phyloP scores from a whole-genome alignment of 345 rosid species.

The Citrus australasica region DNA sequence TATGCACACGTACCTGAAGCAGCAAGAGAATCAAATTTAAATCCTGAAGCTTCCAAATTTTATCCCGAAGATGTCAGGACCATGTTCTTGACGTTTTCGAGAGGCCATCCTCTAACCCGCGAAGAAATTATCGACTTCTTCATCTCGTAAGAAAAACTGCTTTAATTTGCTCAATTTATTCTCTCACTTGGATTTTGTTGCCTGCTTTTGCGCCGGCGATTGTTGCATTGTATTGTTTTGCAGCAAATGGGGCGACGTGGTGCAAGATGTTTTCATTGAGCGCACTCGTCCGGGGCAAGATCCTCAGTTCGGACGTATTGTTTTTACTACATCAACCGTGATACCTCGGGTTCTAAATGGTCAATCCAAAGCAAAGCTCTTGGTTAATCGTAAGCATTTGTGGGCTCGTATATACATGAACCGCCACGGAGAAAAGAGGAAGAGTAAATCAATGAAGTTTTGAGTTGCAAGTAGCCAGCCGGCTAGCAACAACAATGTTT shows the following conservation, averaged over 20 bases:
- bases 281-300: conserved; percentile 11
- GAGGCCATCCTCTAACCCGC: conserved; percentile 29
- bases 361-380: conserved; percentile 29
- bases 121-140: conserved; percentile 28
- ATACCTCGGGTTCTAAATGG: conserved; percentile 24
- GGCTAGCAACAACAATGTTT: background rate
- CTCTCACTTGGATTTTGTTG: no score
- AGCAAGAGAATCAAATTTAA: background rate
- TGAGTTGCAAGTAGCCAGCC: no score
- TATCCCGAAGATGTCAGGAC: conserved; percentile 24
- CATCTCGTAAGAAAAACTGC: conserved; percentile 5
- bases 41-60: conserved; percentile 19
- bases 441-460: background rate
- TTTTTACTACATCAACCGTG: conserved; percentile 21
- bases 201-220: no score
- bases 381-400: conserved; percentile 31
- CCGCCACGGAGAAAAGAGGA: background rate
- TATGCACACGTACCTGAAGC: background rate
- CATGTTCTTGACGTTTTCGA: conserved; percentile 35
- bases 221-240: background rate
- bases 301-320: conserved; percentile 29
- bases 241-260: conserved; percentile 35
- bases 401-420: conserved; percentile 28
- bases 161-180: no score
- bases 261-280: conserved; percentile 21